Evolutionary conservation across 1,139 yeast genomes (phyloP).

Genomic region (Entelexis paramagnoliae): DNA sequence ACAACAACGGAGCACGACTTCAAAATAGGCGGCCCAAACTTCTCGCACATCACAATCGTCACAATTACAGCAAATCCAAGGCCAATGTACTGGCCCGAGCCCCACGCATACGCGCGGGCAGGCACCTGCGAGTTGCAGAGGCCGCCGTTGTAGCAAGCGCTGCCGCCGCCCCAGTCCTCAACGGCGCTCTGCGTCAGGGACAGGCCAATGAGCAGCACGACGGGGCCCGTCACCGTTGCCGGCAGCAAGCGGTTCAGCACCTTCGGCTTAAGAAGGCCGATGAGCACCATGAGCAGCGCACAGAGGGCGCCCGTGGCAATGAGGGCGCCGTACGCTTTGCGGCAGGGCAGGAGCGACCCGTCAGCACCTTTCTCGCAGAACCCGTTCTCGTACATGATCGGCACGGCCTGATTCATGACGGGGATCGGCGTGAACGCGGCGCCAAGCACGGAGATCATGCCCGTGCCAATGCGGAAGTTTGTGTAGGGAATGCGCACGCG

Average conservation of each 20-base stretch:
- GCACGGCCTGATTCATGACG: constrained; percentile 64
- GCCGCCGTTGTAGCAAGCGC: constrained; percentile 35
- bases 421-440: constrained; percentile 79
- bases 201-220: constrained; percentile 71
- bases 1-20: constrained; percentile 80
- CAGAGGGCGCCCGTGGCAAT: constrained; percentile 66
- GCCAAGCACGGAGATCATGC: constrained; percentile 75
- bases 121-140: constrained; percentile 36
- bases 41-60: constrained; percentile 60
- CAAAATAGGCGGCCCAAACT: constrained; percentile 86
- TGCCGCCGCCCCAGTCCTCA: constrained; percentile 77
- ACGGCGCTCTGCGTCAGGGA: constrained; percentile 60
- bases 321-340: constrained; percentile 74
- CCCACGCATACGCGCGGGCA: constrained; percentile 50
- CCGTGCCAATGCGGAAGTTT: constrained; percentile 70
- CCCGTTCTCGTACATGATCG: constrained; percentile 71
- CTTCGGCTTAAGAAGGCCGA: constrained; percentile 66
- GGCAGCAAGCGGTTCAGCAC: constrained; percentile 64
- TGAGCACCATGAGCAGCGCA: constrained; percentile 55
- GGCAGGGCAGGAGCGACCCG: constrained; percentile 55
- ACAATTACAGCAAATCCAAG: constrained; percentile 71
- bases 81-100: constrained; percentile 73
- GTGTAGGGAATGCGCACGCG: constrained; percentile 63
- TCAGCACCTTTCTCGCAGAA: constrained; percentile 53
- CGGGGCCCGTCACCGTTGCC: constrained; percentile 83